A percentile compares a stretch with the other conserved stretches of the same genome.
Conservation (phyloP, 495 filamentous ascomycete genomes). For the Penicillium salamii region DNA sequence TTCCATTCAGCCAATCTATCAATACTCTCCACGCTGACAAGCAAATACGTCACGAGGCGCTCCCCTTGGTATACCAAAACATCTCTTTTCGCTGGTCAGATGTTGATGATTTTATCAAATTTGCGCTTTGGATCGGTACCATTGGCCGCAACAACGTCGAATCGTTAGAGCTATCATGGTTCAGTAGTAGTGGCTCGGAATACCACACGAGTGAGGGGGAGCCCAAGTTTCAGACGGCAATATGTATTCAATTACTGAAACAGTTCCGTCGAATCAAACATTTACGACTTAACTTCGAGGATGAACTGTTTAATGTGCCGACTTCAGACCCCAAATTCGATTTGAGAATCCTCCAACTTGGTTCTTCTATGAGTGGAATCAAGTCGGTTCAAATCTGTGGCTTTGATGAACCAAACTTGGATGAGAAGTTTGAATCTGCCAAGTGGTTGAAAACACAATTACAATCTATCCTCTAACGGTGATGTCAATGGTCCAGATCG, state of each 20-base stretch:
- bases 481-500: too few relatives aligned
- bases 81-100: not conserved
- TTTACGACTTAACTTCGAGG: not conserved
- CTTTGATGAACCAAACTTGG: not conserved
- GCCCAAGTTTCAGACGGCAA: not conserved
- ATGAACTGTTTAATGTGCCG: not conserved
- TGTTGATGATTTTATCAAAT: not conserved
- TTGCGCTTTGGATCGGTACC: not conserved
- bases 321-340: not conserved
- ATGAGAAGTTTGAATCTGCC: not conserved
- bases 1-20: too few relatives aligned
- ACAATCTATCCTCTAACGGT: too few relatives aligned
- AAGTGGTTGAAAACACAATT: not conserved
- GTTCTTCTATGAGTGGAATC: not conserved
- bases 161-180: not conserved
- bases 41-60: not conserved
- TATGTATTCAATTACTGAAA: not conserved
- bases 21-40: too few relatives aligned
- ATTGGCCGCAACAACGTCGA: not conserved
- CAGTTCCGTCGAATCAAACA: not conserved
- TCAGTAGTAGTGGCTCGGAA: not conserved
- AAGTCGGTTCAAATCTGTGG: not conserved
- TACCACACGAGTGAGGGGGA: not conserved
- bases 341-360: not conserved
- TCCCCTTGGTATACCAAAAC: not conserved